These are phyloP conservation scores for Agaricus bisporus DNA, from an alignment of 768 basidiomycete genomes.

Conservation along the genomic window DNA sequence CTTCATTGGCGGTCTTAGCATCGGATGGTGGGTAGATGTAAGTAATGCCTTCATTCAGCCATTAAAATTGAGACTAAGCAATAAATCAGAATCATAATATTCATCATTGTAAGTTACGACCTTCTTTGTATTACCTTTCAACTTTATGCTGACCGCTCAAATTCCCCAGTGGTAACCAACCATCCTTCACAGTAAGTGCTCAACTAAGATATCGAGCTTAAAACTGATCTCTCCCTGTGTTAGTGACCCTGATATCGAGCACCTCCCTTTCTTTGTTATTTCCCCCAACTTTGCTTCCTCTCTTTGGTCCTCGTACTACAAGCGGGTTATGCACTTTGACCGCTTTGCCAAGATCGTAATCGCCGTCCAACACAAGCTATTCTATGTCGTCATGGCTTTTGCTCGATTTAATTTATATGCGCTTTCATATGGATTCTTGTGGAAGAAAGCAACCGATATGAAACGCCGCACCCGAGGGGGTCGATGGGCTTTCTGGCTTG, in stretches of 20 bases:
- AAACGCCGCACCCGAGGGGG: slow-evolving; percentile 55
- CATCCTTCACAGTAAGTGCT: slow-evolving; percentile 83
- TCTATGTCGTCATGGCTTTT: slow-evolving; percentile 86
- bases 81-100: slow-evolving; percentile 79
- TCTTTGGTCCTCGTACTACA: slow-evolving; percentile 93
- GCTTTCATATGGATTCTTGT: slow-evolving; percentile 75
- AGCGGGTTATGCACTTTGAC: slow-evolving; percentile 79
- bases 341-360: slow-evolving; percentile 58
- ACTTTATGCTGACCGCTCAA: slow-evolving; percentile 3
- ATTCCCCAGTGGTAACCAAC: slow-evolving; percentile 81
- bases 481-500: slow-evolving; percentile 72
- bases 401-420: slow-evolving; percentile 94
- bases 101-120: slow-evolving; percentile 73
- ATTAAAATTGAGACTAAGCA: slow-evolving; percentile 9
- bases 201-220: neutral
- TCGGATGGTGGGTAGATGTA: slow-evolving; percentile 98
- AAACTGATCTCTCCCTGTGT: neutral
- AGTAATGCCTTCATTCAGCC: slow-evolving; percentile 28
- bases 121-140: neutral
- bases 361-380: slow-evolving; percentile 82
- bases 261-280: slow-evolving; percentile 93
- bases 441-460: slow-evolving; percentile 58
- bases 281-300: slow-evolving; percentile 81
- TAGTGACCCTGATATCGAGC: slow-evolving; percentile 81
- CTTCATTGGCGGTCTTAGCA: slow-evolving; percentile 86